Evolutionary conservation across 1,284 basidiomycete genomes (phyloP).

Genomic region (Golubevia sp.): DNA sequence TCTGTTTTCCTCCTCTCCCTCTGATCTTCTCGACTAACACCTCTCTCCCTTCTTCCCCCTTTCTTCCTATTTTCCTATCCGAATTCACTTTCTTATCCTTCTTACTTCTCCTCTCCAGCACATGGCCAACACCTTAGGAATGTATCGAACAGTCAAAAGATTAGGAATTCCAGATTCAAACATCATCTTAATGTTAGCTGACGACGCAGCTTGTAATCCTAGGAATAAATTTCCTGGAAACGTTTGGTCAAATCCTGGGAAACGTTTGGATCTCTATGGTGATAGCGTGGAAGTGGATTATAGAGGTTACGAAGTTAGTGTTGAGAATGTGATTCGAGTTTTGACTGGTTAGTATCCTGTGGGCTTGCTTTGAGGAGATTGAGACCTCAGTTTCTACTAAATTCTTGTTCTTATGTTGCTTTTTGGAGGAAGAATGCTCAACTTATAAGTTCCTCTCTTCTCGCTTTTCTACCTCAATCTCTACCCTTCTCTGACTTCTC

Average conservation of each 20-base stretch:
- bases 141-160: slow-evolving; percentile 60
- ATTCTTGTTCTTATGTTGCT: neutral
- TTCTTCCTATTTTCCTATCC: too few relatives aligned
- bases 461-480: neutral
- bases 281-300: slow-evolving; percentile 58
- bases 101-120: slow-evolving; percentile 17
- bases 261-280: slow-evolving; percentile 52
- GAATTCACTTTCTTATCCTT: too few relatives aligned
- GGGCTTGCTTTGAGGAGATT: neutral
- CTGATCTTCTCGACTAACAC: too few relatives aligned
- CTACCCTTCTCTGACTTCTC: neutral
- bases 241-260: slow-evolving; percentile 33
- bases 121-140: slow-evolving; percentile 58
- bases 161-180: slow-evolving; percentile 57
- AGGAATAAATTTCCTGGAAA: slow-evolving; percentile 53
- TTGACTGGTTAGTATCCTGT: slow-evolving; percentile 27
- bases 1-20: neutral
- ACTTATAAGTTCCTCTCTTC: neutral
- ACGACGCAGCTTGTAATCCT: slow-evolving; percentile 58
- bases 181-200: slow-evolving; percentile 60
- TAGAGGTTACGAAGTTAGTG: slow-evolving; percentile 53
- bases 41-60: too few relatives aligned
- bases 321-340: slow-evolving; percentile 49
- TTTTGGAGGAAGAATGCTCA: neutral
- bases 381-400: neutral